These are phyloP conservation scores for Protostelium mycophagum DNA, from an alignment of 78 protist species.

Conservation along the genomic window DNA sequence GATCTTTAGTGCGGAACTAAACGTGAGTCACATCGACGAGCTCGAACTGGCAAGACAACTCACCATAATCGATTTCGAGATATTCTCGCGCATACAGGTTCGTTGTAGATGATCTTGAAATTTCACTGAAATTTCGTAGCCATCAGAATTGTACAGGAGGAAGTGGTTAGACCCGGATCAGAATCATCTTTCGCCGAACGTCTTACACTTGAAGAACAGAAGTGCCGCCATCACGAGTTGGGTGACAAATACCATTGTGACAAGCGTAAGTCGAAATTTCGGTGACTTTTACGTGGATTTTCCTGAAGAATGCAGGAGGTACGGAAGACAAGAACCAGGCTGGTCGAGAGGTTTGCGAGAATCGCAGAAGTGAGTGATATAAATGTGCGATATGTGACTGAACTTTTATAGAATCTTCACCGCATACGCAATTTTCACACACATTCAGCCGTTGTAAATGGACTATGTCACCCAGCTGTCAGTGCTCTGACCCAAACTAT, in stretches of 20 bases:
- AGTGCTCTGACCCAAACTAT: not conserved
- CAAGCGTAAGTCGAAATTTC: too few species aligned
- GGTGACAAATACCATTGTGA: not conserved
- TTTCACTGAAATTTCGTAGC: not conserved
- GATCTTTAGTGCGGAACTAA: not conserved
- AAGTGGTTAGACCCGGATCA: not conserved
- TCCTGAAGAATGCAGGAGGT: too few species aligned
- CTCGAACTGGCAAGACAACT: constrained; percentile 74
- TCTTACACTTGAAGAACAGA: not conserved
- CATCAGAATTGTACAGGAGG: not conserved
- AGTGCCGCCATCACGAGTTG: not conserved
- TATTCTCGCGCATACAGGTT: constrained; percentile 26
- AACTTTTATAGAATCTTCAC: not conserved
- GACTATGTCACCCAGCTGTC: not conserved
- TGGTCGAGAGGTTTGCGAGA: not conserved
- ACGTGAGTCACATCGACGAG: constrained; percentile 13
- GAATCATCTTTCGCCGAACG: not conserved
- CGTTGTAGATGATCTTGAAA: not conserved
- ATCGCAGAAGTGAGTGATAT: not conserved
- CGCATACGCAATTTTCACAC: not conserved
- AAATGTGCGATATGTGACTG: not conserved
- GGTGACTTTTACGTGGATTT: too few species aligned
- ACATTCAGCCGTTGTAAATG: not conserved
- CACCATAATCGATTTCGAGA: constrained; percentile 70
- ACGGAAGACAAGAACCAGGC: not conserved